phyloP scores from a whole-genome alignment of 148 eudicot genomes.

The Spergularia marina region DNA sequence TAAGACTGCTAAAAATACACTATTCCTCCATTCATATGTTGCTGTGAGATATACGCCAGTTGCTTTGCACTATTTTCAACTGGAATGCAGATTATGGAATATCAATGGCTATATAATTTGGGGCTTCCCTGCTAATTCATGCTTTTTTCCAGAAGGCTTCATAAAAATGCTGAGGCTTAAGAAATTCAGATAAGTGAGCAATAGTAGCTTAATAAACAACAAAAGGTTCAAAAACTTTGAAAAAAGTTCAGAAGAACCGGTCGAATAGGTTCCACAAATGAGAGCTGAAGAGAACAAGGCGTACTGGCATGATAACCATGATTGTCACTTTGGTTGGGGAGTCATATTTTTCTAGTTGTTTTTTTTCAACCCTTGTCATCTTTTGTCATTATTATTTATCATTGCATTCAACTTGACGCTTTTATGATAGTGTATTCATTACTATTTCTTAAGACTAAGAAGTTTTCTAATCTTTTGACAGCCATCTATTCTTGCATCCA shows the following conservation, averaged over 20 bases:
- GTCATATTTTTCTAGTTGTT: too few species aligned
- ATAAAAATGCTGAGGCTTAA: neutral
- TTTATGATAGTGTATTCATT: neutral
- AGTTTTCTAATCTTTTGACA: slow-evolving; percentile 40
- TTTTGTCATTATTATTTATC: neutral
- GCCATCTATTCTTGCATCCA: slow-evolving; percentile 89
- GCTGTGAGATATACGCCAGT: neutral
- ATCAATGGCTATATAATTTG: neutral
- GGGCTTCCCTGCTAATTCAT: neutral
- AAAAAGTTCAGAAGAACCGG: neutral
- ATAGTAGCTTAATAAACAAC: neutral
- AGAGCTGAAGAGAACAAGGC: neutral
- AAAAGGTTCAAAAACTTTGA: neutral
- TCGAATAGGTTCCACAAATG: neutral
- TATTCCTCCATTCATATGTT: neutral
- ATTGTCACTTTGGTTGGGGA: neutral
- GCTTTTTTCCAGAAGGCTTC: neutral
- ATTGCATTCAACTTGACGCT: slow-evolving; percentile 6
- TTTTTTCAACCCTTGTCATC: neutral
- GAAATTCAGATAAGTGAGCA: neutral
- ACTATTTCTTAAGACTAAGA: neutral
- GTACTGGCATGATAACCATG: neutral
- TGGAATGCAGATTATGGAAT: neutral
- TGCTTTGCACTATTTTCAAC: neutral
- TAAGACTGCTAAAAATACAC: neutral